Evolutionary conservation across 2,329 filamentous ascomycete genomes (phyloP), one percentile per base, ranked within the genome.

Genomic region (Aspergillus eucalypticola): DNA sequence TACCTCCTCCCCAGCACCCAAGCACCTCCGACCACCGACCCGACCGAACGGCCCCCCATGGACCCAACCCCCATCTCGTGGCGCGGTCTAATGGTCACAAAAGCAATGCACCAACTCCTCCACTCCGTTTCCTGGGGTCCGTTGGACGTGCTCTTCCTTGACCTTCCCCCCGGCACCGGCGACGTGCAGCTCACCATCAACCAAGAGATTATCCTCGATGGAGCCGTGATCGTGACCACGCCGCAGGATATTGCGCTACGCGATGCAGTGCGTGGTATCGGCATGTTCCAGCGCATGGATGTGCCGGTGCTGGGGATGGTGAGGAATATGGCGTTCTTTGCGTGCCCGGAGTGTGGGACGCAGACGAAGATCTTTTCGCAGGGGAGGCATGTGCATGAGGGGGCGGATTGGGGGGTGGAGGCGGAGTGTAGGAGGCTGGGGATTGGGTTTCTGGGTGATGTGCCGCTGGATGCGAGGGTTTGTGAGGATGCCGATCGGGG

Each of bases 21-120:
- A 21, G 2, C 39, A 10, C 15, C 41, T 3, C n/a, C 42, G 11
- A 27, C 39, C 75, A 73, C 10, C 71, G 69, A 60, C 67, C 73
- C 23, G 67, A 71, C 56, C 50, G 66, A 10, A 67, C 65, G 73
- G 7, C 10, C 32, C 32, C 73, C 75, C 2, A 77, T 79, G 75
- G 77, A 79, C 64, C 75, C 75, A 53, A 90, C 91, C 5, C 91
- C 93, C 0, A 90, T 99, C 15, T 93, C 95, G 32, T 99, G 95
- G 95, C 87, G 95, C 54, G 95, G 95, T 0, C 84, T 96, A 2
- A 97, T 99, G 93, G 91, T 98, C 13, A 96, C 96, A 84, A 99
- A 98, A 73, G 95, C 95, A 0, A 84, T 99, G 65, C 93, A 97
- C 67, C 95, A 99, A 73, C 86, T 99, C 5, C 84, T 99, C 7